A percentile compares a stretch with the other conserved stretches of the same genome.
Conservation (phyloP, 257 asterid species). For the Solanum lycopersicoides region DNA sequence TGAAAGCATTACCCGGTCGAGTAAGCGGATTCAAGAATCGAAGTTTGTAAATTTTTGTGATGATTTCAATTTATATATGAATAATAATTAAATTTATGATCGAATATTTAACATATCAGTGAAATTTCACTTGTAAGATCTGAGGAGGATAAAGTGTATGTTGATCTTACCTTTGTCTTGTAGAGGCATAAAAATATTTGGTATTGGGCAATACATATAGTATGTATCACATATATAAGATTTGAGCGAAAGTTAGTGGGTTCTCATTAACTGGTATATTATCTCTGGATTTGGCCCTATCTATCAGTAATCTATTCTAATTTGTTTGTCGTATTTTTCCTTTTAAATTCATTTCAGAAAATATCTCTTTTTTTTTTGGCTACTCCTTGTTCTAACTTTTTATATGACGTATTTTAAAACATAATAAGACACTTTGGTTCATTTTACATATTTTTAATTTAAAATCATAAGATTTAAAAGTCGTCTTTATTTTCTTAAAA, state of each 20-base stretch:
- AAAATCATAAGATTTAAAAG: not conserved
- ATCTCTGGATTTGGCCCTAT: not conserved
- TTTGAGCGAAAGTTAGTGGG: not conserved
- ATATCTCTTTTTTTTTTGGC: not conserved
- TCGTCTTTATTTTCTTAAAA: not conserved
- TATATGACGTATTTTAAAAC: not conserved
- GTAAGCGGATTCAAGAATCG: not conserved
- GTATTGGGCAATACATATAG: not conserved
- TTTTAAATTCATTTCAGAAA: not conserved
- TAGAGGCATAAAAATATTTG: not conserved
- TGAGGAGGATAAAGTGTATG: not conserved
- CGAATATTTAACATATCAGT: not conserved
- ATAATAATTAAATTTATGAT: not conserved
- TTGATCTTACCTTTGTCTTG: rapidly evolving
- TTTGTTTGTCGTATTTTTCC: not conserved
- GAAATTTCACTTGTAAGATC: too few species aligned
- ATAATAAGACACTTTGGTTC: not conserved
- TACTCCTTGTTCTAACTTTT: not conserved
- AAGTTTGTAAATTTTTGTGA: rapidly evolving
- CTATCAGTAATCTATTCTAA: not conserved
- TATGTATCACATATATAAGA: too few species aligned
- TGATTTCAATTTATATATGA: not conserved
- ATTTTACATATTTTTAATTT: not conserved
- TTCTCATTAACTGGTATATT: not conserved
- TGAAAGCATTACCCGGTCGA: too few species aligned